Evolutionary conservation across 805 yeast genomes (phyloP), one percentile per base, ranked within the genome.

Genomic region (Ogataea thermomethanolica): DNA sequence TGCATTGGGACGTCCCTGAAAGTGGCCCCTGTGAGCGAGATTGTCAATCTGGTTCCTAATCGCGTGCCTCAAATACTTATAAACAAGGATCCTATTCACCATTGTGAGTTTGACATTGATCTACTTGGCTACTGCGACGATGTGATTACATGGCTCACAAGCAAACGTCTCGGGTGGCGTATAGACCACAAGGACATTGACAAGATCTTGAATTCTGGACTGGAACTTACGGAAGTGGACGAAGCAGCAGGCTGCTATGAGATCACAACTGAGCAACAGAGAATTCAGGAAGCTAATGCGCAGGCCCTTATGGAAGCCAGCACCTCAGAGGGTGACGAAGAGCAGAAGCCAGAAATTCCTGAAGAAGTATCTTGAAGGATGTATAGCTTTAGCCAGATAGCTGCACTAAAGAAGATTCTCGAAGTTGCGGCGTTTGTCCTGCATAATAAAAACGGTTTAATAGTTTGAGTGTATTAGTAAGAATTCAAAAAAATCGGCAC

Each of bases 1-100:
- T 84, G 95, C 59, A 81, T 89, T 25, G 97, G 97, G 12, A 89
- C 97, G 0, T 88, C 96, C 14, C 70, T 89, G 49, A 86, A 89
- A 56, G 97, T 89, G 17, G 88, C 95, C 0, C 97, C 97, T 0
- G 96, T 90, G 4, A 79, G 88, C 38, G 89, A 86, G 38, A 85
- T 89, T 43, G 90, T 86, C n/a, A 81, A 86, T 46, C 70, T 75
- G 62, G 65, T 89, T 2, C 79, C 82, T 0, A 71, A 72, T n/a
- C 61, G 74, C n/a, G 79, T 85, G 2, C 96, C 96, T 0, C 95
- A 88, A 61, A 70, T 90, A 4, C 68, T 85, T 41, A 83, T 89
- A 47, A 85, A 87, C 56, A 79, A 74, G 54, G 93, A 87, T 53
- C 80, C 85, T 1, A 80, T 86, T 13, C 70, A 68, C 26, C 95